Evolutionary conservation across 345 rosid species (phyloP), one percentile per base, ranked within the genome.

Genomic region (Conringia planisiliqua): DNA sequence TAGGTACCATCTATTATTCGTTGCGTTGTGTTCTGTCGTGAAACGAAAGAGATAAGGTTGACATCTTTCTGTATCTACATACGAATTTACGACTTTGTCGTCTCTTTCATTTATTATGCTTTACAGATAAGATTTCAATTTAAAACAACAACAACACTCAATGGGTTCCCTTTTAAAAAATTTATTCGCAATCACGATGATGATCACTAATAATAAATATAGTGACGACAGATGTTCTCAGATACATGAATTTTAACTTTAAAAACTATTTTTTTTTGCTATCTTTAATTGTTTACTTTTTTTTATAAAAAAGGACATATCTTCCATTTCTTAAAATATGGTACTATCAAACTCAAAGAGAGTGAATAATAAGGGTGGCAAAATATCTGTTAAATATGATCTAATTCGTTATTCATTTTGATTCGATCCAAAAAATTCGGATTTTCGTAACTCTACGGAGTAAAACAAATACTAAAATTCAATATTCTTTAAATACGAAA

Each of bases 101-200:
- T 9, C 30, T 66, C 66, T 43, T 65, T 17, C 32, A 58, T 47
- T 22, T 61, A 40, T 32, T 51, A 51, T 75, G 63, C 57, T 76
- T 68, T 68, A 76, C 70, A 69, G 79, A 54, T 76, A 43, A 76
- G 54, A 69, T 32, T 76, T 62, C 63, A 61, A 50, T 50, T 60
- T 60, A 60, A 52, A 20, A 52, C 33, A 71, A 52, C 44, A 63
- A 62, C 9, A 39, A 54, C 65, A 64, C 65, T 54, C 50, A 71
- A 60, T 73, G 54, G 55, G 7, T 52, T 63, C 42, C 16, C 26
- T 39, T 72, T 38, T 13, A 0, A 3, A 5, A 11, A 4, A 2
- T 60, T 27, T 72, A 52, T 54, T 55, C 71, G 18, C 59, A 22
- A 64, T 55, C 65, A 73, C 39, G 65, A 64, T 64, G 18, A 55